Percentiles rank a stretch among this genome's conserved stretches.
Conservation (phyloP, 2,329 filamentous ascomycete species). For the Emergomyces pasteurianus region DNA sequence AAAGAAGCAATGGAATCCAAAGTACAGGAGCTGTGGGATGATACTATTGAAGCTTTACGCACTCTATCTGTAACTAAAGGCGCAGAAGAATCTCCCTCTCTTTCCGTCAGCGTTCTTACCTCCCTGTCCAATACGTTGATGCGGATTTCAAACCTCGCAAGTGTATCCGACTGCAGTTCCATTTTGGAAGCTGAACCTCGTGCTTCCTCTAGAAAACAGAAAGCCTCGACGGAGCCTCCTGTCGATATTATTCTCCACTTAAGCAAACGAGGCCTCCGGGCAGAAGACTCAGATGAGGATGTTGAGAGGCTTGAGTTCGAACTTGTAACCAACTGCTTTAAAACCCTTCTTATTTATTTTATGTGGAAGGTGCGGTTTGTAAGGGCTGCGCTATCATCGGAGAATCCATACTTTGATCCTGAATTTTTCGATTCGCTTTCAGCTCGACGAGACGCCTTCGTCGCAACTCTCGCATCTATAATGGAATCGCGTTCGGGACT, state of each 20-base stretch:
- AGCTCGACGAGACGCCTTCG: slow-evolving; percentile 44
- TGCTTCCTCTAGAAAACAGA: slow-evolving; percentile 26
- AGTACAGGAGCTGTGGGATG: slow-evolving; percentile 74
- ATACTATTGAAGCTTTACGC: slow-evolving; percentile 60
- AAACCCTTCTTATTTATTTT: slow-evolving; percentile 74
- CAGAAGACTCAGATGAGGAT: slow-evolving; percentile 52
- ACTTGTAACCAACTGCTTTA: slow-evolving; percentile 63
- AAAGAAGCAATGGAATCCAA: slow-evolving; percentile 76
- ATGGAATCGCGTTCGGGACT: slow-evolving; percentile 42
- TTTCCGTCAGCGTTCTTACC: slow-evolving; percentile 52
- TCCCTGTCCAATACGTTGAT: slow-evolving; percentile 62
- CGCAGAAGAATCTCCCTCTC: slow-evolving; percentile 35
- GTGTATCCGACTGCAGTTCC: slow-evolving; percentile 65
- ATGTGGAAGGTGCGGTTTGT: slow-evolving; percentile 75
- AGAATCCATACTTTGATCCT: slow-evolving; percentile 44
- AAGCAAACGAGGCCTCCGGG: slow-evolving; percentile 58
- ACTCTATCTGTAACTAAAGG: slow-evolving; percentile 60
- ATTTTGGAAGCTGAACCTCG: slow-evolving; percentile 51
- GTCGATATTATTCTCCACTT: slow-evolving; percentile 61
- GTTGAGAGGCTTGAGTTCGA: slow-evolving; percentile 69
- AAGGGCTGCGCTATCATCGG: slow-evolving; percentile 40
- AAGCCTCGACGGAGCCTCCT: slow-evolving; percentile 29
- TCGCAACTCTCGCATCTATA: slow-evolving; percentile 37
- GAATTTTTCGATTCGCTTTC: slow-evolving; percentile 58
- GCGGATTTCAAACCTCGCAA: slow-evolving; percentile 69